Conservation (phyloP, 2,329 filamentous ascomycete species). For the Thelonectria blattea region DNA sequence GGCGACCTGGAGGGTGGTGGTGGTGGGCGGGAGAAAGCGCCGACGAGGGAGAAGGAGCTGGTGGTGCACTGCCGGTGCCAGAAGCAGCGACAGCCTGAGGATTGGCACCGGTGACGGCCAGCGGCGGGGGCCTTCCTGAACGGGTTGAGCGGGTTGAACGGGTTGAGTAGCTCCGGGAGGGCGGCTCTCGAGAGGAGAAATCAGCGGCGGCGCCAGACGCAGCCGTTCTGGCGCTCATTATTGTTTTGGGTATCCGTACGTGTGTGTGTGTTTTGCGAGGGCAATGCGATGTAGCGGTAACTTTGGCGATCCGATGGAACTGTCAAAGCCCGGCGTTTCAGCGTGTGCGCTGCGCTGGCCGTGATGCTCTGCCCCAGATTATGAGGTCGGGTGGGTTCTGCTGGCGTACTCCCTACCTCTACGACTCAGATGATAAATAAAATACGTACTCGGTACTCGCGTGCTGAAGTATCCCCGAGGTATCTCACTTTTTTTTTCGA, state of each 20-base stretch:
- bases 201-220: conserved; percentile 30
- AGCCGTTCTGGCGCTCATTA: conserved; percentile 37
- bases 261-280: no score
- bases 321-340: not conserved
- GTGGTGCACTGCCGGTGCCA: conserved; percentile 4
- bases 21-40: conserved; percentile 29
- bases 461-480: not conserved
- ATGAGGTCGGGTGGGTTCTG: conserved; percentile 1
- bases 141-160: conserved; percentile 41
- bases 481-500: not conserved
- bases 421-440: not conserved
- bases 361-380: not conserved
- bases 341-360: not conserved
- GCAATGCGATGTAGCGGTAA: not conserved
- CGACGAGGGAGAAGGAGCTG: conserved; percentile 27
- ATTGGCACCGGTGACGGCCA: conserved; percentile 17
- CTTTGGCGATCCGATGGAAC: not conserved
- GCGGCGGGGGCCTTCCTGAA: conserved; percentile 23
- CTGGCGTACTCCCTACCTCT: not conserved
- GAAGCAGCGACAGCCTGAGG: conserved; percentile 6
- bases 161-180: conserved; percentile 45
- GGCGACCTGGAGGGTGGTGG: conserved; percentile 30
- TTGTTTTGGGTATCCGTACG: no score
- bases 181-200: conserved; percentile 36
- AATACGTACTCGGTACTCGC: not conserved